Percentiles rank a stretch among this genome's conserved stretches.
phyloP scores from a whole-genome alignment of 306 rosid species.

The Cyclanthera cordifolia region DNA sequence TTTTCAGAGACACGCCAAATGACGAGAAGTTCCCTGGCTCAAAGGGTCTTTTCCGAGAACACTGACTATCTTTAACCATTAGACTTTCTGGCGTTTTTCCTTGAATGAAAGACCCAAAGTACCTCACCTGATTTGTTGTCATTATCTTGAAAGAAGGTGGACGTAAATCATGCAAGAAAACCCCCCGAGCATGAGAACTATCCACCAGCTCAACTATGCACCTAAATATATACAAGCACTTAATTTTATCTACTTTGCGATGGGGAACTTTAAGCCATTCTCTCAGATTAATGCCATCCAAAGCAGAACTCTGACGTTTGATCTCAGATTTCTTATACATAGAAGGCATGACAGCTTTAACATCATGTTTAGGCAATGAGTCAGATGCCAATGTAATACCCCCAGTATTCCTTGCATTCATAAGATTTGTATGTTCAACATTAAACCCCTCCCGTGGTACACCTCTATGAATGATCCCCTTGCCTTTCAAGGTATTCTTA shows the following conservation, averaged over 20 bases:
- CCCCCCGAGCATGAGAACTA: constrained; percentile 45
- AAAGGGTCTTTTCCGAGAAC: constrained; percentile 36
- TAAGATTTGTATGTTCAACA: constrained; percentile 33
- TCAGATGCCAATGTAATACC: constrained; percentile 28
- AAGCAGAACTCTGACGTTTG: constrained; percentile 28
- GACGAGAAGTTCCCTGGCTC: constrained; percentile 33
- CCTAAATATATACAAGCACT: constrained; percentile 51
- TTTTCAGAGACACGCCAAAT: constrained; percentile 37
- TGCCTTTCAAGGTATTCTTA: constrained; percentile 66
- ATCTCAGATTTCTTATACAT: constrained; percentile 19
- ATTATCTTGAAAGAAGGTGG: constrained; percentile 62
- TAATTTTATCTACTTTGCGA: constrained; percentile 42
- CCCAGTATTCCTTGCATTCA: constrained; percentile 25
- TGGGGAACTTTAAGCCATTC: constrained; percentile 57
- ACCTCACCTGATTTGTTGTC: constrained; percentile 48
- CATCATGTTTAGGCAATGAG: constrained; percentile 19
- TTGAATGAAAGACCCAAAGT: constrained; percentile 37
- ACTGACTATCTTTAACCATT: constrained; percentile 34
- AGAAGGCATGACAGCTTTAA: constrained; percentile 28
- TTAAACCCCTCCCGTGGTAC: constrained; percentile 27
- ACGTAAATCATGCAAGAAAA: constrained; percentile 50
- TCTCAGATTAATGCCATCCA: constrained; percentile 54
- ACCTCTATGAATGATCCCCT: constrained; percentile 55
- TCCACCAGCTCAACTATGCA: constrained; percentile 70
- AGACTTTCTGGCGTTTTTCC: constrained; percentile 26